Evolutionary conservation across 495 filamentous ascomycete genomes (phyloP).

Genomic region (Neurospora sp.): DNA sequence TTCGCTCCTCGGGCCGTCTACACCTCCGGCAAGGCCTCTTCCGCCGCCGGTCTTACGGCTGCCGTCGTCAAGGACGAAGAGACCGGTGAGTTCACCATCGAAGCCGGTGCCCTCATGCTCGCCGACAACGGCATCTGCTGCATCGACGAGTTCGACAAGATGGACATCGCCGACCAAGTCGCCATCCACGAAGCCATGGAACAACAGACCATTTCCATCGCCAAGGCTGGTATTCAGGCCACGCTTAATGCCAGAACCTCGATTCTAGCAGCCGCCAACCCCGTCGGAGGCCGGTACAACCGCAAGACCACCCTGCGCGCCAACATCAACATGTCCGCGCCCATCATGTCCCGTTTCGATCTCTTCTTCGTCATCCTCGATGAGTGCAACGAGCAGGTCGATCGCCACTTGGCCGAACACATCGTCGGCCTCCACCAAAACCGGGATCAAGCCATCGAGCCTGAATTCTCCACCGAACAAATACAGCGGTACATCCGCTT

Average conservation of each 20-base stretch:
- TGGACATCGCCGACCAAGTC: slow-evolving; percentile 96
- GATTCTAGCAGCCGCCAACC: slow-evolving; percentile 94
- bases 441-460: slow-evolving; percentile 79
- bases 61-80: slow-evolving; percentile 97
- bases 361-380: slow-evolving; percentile 98
- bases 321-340: slow-evolving; percentile 97
- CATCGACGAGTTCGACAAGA: slow-evolving; percentile 99
- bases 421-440: slow-evolving; percentile 92
- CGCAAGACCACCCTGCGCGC: slow-evolving; percentile 84
- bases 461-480: slow-evolving; percentile 93
- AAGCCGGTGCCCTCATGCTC: slow-evolving; percentile 96
- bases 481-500: slow-evolving; percentile 96
- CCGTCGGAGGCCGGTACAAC: slow-evolving; percentile 92
- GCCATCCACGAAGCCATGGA: slow-evolving; percentile 99
- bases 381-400: slow-evolving; percentile 86
- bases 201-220: slow-evolving; percentile 99
- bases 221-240: slow-evolving; percentile 96
- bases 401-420: slow-evolving; percentile 84
- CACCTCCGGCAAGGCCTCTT: slow-evolving; percentile 95
- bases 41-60: slow-evolving; percentile 92
- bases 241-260: slow-evolving; percentile 92
- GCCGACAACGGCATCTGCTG: slow-evolving; percentile 95
- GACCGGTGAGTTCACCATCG: slow-evolving; percentile 97
- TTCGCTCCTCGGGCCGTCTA: slow-evolving; percentile 95
- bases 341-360: slow-evolving; percentile 98